phyloP scores from a whole-genome alignment of 805 yeast genomes.

The Clavispora santaluciae region DNA sequence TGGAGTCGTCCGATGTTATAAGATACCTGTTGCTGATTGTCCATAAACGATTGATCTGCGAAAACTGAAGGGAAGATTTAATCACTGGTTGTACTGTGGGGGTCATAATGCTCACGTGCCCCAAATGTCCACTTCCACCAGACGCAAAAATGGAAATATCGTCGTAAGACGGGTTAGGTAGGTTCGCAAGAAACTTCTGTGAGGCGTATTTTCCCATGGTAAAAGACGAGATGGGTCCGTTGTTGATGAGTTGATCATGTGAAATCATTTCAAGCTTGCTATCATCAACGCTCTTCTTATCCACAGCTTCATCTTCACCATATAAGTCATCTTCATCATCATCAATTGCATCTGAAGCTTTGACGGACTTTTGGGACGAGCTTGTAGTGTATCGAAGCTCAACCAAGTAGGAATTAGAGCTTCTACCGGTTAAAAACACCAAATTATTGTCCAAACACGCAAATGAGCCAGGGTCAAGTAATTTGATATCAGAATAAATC shows the following conservation, averaged over 20 bases:
- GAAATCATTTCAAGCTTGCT: conserved; percentile 33
- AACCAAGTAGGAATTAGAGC: conserved; percentile 55
- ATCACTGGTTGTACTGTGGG: conserved; percentile 68
- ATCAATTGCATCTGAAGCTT: conserved; percentile 13
- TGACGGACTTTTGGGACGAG: conserved; percentile 4
- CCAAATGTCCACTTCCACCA: conserved; percentile 55
- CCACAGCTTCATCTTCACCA: conserved; percentile 21
- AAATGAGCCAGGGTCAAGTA: conserved; percentile 38
- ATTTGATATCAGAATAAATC: conserved; percentile 26
- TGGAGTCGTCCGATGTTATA: conserved; percentile 64
- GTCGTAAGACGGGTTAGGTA: conserved; percentile 60
- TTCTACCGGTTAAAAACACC: conserved; percentile 56
- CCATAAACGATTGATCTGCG: conserved; percentile 74
- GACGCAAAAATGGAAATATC: conserved; percentile 68
- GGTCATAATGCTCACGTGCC: conserved; percentile 56
- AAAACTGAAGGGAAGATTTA: conserved; percentile 63
- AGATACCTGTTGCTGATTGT: conserved; percentile 58
- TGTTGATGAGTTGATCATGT: conserved; percentile 53
- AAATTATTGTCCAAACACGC: conserved; percentile 38
- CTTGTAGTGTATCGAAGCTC: conserved; percentile 30
- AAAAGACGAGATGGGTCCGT: conserved; percentile 72
- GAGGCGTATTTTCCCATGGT: conserved; percentile 58
- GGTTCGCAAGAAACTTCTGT: conserved; percentile 52
- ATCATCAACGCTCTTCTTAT: conserved; percentile 10
- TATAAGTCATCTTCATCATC: conserved; percentile 45